Base-by-base conservation (phyloP, 208 protist genomes). In the Acanthamoeba lugdunensis region DNA sequence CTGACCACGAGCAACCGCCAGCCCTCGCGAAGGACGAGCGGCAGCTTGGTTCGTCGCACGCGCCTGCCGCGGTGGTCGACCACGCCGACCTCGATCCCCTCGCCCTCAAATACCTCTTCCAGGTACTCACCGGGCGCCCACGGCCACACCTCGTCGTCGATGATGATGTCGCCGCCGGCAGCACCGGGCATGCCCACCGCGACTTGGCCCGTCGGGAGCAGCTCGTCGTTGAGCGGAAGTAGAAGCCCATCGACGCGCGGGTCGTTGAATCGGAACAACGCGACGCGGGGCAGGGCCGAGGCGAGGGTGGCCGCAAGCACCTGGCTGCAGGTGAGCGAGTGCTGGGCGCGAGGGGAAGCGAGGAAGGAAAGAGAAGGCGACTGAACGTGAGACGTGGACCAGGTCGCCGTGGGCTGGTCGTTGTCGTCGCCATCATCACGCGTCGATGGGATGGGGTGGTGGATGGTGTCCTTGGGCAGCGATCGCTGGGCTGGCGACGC, bases 1-100 rank as follows among this genome's bases (percentile, higher is more conserved):
- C n/a, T n/a, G 50, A 45, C 50, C n/a, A 87, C 79, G 50, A 87
- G 9, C 25, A 87, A 50, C 21, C 28, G 45, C 79, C 79, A 87
- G n/a, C 79, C 79, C 45, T 87, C 79, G 50, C 79, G 79, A 7
- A 87, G 50, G 79, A 87, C 50, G 28, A 87, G 79, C 21, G 79
- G 79, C 28, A 87, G 33, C 41, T 58, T 87, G 28, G 79, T 63
- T 33, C 79, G 79, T 11, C 79, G 79, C 52, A 63, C 79, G n/a
- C 79, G 79, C 52, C 50, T n/a, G 45, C 79, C 79, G n/a, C 79
- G 79, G 45, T 54, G 50, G 33, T 87, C 79, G n/a, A 87, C 25
- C 4, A 87, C 50, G 52, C 79, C 79, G 21, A 87, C 33, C 33
- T 87, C 79, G 21, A 87, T 63, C 14, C 79, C 79, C 7, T 87